phyloP scores from a whole-genome alignment of 192 early-diverging fungal genomes.

The Gamsiella multidivaricata region DNA sequence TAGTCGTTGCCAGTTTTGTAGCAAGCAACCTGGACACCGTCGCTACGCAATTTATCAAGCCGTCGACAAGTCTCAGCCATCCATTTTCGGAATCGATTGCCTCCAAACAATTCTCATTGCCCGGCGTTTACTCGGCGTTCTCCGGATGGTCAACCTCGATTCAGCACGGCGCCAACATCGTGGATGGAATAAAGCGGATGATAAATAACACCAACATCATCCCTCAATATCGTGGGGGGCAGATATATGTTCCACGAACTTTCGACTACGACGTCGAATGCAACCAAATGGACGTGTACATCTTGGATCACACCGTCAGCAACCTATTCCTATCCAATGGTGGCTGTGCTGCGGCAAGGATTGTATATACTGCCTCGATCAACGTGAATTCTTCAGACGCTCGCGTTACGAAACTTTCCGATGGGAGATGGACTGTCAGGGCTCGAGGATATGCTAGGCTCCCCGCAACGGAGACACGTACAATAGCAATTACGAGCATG shows the following conservation, averaged over 20 bases:
- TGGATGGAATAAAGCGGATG: background rate
- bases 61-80: background rate
- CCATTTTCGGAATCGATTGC: background rate
- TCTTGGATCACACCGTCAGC: background rate
- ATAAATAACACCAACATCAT: slow-evolving; percentile 8
- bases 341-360: background rate
- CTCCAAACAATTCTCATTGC: background rate
- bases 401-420: background rate
- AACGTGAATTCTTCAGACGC: too few species aligned
- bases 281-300: background rate
- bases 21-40: background rate
- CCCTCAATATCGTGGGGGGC: background rate
- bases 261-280: slow-evolving; percentile 5
- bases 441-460: too few species aligned
- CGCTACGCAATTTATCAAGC: background rate
- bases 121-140: background rate
- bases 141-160: background rate
- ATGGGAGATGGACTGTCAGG: slow-evolving; percentile 3
- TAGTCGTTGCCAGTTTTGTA: background rate
- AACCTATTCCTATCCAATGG: background rate
- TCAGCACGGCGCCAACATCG: background rate
- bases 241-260: background rate
- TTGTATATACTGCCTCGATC: too few species aligned
- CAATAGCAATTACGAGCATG: too few species aligned
- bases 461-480: too few species aligned